A percentile compares a stretch with the other conserved stretches of the same genome.
Evolutionary conservation across 1,284 basidiomycete species (phyloP).

Genomic region (Leccinum ponderosum): DNA sequence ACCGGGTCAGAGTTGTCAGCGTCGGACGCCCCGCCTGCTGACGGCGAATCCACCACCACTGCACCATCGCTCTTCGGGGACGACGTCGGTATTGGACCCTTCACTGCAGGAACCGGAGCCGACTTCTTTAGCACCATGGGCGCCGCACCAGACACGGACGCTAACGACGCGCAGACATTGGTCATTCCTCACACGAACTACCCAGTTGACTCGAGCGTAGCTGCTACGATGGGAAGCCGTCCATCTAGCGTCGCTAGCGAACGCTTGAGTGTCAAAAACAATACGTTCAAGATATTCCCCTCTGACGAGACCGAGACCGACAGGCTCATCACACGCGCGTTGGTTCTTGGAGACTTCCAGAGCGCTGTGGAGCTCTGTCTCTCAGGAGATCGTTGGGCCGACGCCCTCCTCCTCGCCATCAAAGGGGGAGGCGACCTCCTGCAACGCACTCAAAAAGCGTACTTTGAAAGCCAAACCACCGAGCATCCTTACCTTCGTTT

Average conservation of each 20-base stretch:
- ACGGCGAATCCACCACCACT: conserved; percentile 76
- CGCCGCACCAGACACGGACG: conserved; percentile 42
- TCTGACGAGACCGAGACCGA: conserved; percentile 87
- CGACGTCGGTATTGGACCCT: conserved; percentile 61
- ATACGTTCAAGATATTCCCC: conserved; percentile 93
- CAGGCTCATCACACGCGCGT: conserved; percentile 86
- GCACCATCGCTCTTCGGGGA: conserved; percentile 90
- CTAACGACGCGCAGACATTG: conserved; percentile 59
- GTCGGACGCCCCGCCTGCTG: conserved; percentile 68
- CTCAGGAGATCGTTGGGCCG: conserved; percentile 88
- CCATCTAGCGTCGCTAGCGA: conserved; percentile 76
- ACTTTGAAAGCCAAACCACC: conserved; percentile 84
- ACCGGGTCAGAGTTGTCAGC: conserved; percentile 76
- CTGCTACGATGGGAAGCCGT: conserved; percentile 86
- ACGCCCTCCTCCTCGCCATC: conserved; percentile 92
- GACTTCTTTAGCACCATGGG: conserved; percentile 91
- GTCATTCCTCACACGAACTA: conserved; percentile 79
- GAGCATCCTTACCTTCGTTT: conserved; percentile 88
- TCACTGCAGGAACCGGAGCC: conserved; percentile 62
- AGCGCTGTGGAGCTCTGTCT: conserved; percentile 93
- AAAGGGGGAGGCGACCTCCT: conserved; percentile 91
- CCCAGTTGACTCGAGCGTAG: conserved; percentile 82
- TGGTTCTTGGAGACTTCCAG: conserved; percentile 94
- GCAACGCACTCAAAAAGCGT: conserved; percentile 88
- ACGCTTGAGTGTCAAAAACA: conserved; percentile 53